phyloP scores from a whole-genome alignment of 1,284 basidiomycete species.

The Phellopilus nigrolimitatus region DNA sequence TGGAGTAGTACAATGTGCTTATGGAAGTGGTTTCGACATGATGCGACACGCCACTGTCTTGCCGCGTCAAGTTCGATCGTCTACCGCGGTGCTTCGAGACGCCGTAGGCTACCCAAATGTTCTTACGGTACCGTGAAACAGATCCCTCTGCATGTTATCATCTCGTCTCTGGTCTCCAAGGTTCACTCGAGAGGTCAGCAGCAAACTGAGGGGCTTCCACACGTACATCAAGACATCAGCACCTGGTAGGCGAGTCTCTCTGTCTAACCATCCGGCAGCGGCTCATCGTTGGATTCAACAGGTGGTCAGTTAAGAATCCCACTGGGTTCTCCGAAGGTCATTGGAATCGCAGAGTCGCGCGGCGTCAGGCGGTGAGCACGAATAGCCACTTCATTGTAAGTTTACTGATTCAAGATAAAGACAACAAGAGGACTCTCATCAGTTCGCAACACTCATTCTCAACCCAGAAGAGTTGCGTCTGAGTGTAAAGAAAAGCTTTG shows the following conservation, averaged over 20 bases:
- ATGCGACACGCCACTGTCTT: too few species aligned
- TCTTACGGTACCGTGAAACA: not conserved
- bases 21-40: too few species aligned
- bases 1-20: too few species aligned
- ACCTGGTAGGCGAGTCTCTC: constrained; percentile 31
- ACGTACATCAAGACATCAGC: constrained; percentile 19
- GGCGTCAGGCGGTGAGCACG: constrained; percentile 14
- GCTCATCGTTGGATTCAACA: constrained; percentile 18
- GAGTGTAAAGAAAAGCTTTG: constrained; percentile 57
- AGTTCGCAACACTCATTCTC: constrained; percentile 69
- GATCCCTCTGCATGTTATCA: constrained; percentile 20
- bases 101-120: constrained; percentile 16
- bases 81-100: too few species aligned
- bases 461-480: constrained; percentile 66
- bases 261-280: constrained; percentile 27
- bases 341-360: constrained; percentile 19
- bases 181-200: constrained; percentile 1
- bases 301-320: constrained; percentile 19
- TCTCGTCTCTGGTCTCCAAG: constrained; percentile 10
- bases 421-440: constrained; percentile 82
- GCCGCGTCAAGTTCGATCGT: too few species aligned
- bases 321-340: constrained; percentile 16
- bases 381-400: not conserved
- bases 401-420: constrained; percentile 27
- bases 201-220: constrained; percentile 12